Base-by-base conservation (phyloP, 1,139 yeast genomes). In the Kurtzmaniella quercitrusa region DNA sequence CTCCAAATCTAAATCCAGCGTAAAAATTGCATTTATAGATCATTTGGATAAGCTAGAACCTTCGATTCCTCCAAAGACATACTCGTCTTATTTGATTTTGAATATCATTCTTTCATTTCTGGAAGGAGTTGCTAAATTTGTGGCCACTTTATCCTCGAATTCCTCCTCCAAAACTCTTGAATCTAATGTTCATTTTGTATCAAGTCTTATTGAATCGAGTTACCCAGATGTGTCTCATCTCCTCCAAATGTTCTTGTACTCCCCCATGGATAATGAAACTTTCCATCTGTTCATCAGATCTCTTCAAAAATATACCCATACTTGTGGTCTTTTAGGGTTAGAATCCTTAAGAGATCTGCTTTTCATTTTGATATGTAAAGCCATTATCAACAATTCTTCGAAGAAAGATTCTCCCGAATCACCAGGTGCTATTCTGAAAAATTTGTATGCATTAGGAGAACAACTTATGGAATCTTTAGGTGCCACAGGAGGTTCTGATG, bases 41-140 rank as follows among this genome's bases (percentile, higher is more conserved):
- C 77, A 83, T 46, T 68, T 91, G 27, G 98, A 91, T 54, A 90
- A 89, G 54, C 54, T 68, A 0, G 94, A 85, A 31, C 82, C 95
- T 0, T 77, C 77, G 2, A 82, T 87, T 0, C 56, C 64, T 1
- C 88, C 94, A 1, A 68, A 68, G 2, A 75, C 85, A 0, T 90
- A 91, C 56, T 63, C 82, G 1, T 64, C 81, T 31, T 82, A 75
- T 57, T 68, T 91, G 42, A 74, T 83, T 1, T 67, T 82, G 44
- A 71, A 71, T 17, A 75, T 85, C 36, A 55, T 84, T 3, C 70
- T 75, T 38, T 62, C 75, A 1, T 67, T 83, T 36, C 74, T 89
- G 3, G 95, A 88, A 38, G 93, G 93, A 0, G 66, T 85, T 8
- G 85, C 88, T 9, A 65, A 70, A 18, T 72, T 68, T 48, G 85